phyloP scores from a whole-genome alignment of 257 asterid species.

The Salvia miltiorrhiza region DNA sequence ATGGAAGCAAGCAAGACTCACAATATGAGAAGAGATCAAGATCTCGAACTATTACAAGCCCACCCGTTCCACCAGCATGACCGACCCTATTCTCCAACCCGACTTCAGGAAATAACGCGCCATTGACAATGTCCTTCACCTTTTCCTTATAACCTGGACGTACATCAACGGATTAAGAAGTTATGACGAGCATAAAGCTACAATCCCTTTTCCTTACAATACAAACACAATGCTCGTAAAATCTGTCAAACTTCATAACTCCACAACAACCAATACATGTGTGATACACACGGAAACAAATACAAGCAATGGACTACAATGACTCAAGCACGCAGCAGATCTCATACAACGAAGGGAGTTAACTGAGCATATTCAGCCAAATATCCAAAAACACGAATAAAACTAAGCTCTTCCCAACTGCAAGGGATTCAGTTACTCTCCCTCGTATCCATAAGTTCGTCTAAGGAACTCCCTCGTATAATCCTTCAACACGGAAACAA shows the following conservation, averaged over 20 bases:
- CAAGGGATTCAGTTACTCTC: background rate
- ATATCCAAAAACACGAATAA: background rate
- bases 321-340: background rate
- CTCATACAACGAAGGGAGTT: background rate
- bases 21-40: conserved; percentile 85
- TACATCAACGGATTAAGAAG: background rate
- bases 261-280: background rate
- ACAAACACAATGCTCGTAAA: background rate
- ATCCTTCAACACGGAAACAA: background rate
- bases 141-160: conserved; percentile 70
- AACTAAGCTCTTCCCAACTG: background rate
- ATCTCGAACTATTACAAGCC: conserved; percentile 89
- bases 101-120: conserved; percentile 86
- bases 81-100: conserved; percentile 74
- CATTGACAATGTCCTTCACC: conserved; percentile 64
- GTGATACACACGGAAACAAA: background rate
- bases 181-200: background rate
- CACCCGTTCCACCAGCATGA: conserved; percentile 91
- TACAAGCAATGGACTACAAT: background rate
- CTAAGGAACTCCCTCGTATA: background rate
- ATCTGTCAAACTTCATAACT: background rate
- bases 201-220: background rate
- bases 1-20: conserved; percentile 89
- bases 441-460: background rate
- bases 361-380: background rate